Evolutionary conservation across 2,329 filamentous ascomycete genomes (phyloP), one percentile per base, ranked within the genome.

Genomic region (Fusarium sp.): DNA sequence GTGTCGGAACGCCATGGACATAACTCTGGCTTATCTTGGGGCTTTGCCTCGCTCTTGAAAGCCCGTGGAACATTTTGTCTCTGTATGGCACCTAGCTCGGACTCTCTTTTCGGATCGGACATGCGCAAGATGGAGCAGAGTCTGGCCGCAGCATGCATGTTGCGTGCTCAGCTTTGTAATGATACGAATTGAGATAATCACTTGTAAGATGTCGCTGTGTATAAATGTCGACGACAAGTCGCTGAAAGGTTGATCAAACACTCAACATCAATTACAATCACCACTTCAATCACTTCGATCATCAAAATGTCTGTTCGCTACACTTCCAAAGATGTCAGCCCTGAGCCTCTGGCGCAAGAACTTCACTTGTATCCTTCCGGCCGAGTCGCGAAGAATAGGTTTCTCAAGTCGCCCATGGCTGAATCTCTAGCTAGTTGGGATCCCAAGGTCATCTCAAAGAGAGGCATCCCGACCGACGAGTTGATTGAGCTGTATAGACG

Each of bases 331-430:
- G 30, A 67, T 15, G 64, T 70, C 2, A 71, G 60, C 27, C 59
- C 71, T 10, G 59, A 53, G 62, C 73, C 74, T 40, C 76, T 88
- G 32, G 83, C 79, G 8, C 73, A 83, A 66, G 82, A 85, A 12
- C 80, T 88, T 60, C 76, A 78, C 17, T 86, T 86, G 66, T 73
- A 80, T 13, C 86, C 76, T 27, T 63, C 80, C 84, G 41, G 85
- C 75, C 30, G 73, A 81, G 70, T 85, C 84, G 89, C 89, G 5
- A 86, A 86, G 54, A 92, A 92, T 77, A 84, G 89, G 27, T 89
- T 92, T 75, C 78, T 92, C 70, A 92, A 92, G 79, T 88, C 83
- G 5, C 87, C 91, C 45, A 92, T 92, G 90, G 88, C 88, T 1
- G 91, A 93, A 78, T 81, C 84, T 5, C 81, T 92, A 18, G 87